Base-by-base conservation (phyloP, 1,284 basidiomycete genomes). In the Sporisorium reilianum region DNA sequence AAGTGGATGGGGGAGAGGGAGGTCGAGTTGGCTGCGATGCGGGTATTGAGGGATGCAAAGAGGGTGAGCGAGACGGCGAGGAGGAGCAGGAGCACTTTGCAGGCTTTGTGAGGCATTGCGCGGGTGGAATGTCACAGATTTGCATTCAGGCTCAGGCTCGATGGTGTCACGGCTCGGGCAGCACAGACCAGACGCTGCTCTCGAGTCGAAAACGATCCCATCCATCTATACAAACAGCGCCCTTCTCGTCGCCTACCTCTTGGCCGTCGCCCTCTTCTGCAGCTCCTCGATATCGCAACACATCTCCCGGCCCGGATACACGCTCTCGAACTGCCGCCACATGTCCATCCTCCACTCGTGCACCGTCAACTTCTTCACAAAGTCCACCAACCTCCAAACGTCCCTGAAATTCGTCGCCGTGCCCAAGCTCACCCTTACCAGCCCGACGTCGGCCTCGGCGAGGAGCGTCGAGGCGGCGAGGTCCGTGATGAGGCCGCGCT, bases 31-130 rank as follows among this genome's bases (percentile, higher is more conserved):
- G 48, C 42, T 2, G 69, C 64, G 30, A 50, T 16, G 28, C 63
- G 74, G 34, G 30, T 76, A 22, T 44, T 73, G 41, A 41, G 74
- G 7, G 74, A 76, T 64, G 60, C 74, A 6, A 58, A 48, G 30
- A 45, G 67, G 52, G 64, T 67, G 0, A 12, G n/a, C 14, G 54
- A 42, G 23, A 34, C 48, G 18, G 67, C 67, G 22, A 9, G 28
- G 22, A 54, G 48, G 49, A 55, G 56, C 34, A 42, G 38, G 25
- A n/a, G 11, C 5, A 64, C 49, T 18, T 44, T 69, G 42, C 48
- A 63, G 55, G 51, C 18, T 2, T n/a, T 34, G 50, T 58, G 36
- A 42, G 14, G 16, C 5, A 30, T 30, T 30, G 5, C 30, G 10
- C 30, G 30, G 10, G 6, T 30, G 42, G 23, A n/a, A n/a, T n/a